Base-by-base conservation (phyloP, 2,329 filamentous ascomycete species). In the Arthrobotrys sinensis region DNA sequence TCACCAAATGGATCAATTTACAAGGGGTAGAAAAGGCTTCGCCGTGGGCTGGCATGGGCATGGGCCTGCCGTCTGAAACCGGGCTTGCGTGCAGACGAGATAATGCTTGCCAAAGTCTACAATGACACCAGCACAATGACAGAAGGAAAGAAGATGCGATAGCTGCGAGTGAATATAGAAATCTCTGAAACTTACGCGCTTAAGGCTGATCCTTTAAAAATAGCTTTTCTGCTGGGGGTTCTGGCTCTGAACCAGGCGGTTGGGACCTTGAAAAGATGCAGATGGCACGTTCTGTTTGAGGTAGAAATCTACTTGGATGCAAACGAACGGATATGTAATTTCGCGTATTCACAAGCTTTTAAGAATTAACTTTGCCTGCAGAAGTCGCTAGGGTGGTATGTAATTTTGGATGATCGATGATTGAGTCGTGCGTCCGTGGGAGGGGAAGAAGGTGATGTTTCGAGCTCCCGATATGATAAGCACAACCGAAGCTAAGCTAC, bases 171-270 rank as follows among this genome's bases (percentile, higher is more conserved):
- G 50, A 50, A 57, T 72, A 14, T n/a, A 50, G 6, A 16, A 28
- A 21, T 16, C 36, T 55, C 19, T 77, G 73, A 77, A 71, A 77
- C 66, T 64, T 77, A 77, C 73, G 73, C 73, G 73, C 73, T 77
- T 68, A 64, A 77, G 73, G 50, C 32, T 55, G 64, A 28, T 40
- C 45, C 45, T 70, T 70, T 77, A 77, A 70, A 77, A 77, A 77
- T 77, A 77, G 72, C 52, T 36, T 43, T 38, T 38, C 24, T 32
- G 7, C 48, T 45, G 34, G 48, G 55, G 55, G 16, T 11, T 16
- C 5, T 63, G 24, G 24, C 4, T 38, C 62, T 62, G 70, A 68
- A 62, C 63, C 57, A 19, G 62, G 24, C 32, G 24, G 38, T 8
- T 68, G 69, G 69, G 62, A 43, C 32, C 24, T 66, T 16, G 45